Evolutionary conservation across 441 rosid species (phyloP), one percentile per base, ranked within the genome.

Genomic region (Euphorbia schlechtendalii): DNA sequence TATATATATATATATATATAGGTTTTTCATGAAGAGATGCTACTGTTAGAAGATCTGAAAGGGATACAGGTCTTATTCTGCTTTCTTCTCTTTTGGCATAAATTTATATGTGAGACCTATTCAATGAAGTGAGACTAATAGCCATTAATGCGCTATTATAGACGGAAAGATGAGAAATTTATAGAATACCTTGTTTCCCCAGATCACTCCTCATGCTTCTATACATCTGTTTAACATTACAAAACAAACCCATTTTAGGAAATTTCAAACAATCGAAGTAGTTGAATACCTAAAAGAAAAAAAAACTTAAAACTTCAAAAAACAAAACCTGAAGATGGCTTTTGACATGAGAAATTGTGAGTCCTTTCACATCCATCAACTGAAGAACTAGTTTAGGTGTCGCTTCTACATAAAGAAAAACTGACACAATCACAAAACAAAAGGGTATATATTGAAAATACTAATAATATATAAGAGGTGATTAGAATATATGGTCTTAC

Each of bases 381-480:
- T 88, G 93, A 56, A 90, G 97, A 71, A 93, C 99, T 13, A 90
- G 91, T 70, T 93, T 93, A 28, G 99, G 99, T 15, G 99, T 93
- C 27, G 99, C 97, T 83, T 84, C 98, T 93, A 43, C 21, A 45
- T 22, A 12, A 25, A n/a, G 61, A 2, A 52, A 0, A 17, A 64
- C 1, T 51, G 1, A 17, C 21, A 57, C 1, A 22, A 34, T 52
- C 4, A 45, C 8, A 21, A 58, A n/a, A 0, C 0, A 2, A 22
- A 3, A 17, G 12, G 4, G 8, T 20, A n/a, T n/a, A n/a, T n/a
- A n/a, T n/a, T n/a, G 11, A 1, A 36, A 25, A 0, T 18, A 14
- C 28, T 20, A 32, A 28, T 8, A 11, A 38, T 32, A 32, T 32
- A 32, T 2, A 32, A 32, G 3, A 32, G 34, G 34, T 32, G 34